phyloP scores from a whole-genome alignment of 768 basidiomycete genomes.

The Boletus barrowsii region DNA sequence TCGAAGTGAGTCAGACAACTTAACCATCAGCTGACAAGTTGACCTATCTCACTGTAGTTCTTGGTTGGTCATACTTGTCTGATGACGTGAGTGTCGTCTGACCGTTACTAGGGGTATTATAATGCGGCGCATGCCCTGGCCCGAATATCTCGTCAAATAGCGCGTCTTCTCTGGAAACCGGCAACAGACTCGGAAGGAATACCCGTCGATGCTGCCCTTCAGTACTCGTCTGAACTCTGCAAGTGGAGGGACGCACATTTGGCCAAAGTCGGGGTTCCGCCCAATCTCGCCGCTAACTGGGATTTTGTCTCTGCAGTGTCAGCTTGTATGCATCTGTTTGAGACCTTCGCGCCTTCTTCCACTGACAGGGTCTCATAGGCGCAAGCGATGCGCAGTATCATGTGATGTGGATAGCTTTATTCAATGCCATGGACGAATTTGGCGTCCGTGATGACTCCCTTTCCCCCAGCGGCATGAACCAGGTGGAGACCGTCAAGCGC shows the following conservation, averaged over 20 bases:
- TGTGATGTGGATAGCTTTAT: constrained; percentile 85
- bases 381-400: constrained; percentile 89
- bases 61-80: constrained; percentile 47
- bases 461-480: constrained; percentile 43
- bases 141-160: constrained; percentile 77
- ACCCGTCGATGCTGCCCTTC: constrained; percentile 58
- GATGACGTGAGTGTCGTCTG: constrained; percentile 4
- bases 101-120: constrained; percentile 67
- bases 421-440: constrained; percentile 80
- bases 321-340: constrained; percentile 42
- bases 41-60: constrained; percentile 43
- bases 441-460: constrained; percentile 63
- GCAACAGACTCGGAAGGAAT: constrained; percentile 75
- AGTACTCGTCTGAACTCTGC: constrained; percentile 53
- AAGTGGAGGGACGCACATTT: constrained; percentile 79
- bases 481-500: constrained; percentile 61
- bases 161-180: constrained; percentile 77
- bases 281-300: constrained; percentile 81
- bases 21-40: neutral
- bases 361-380: constrained; percentile 36
- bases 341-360: neutral
- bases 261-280: constrained; percentile 79
- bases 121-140: constrained; percentile 81
- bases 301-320: constrained; percentile 81
- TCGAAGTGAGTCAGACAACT: constrained; percentile 53